Evolutionary conservation across 768 basidiomycete species (phyloP).

Genomic region (Hemileccinum rubropunctum): DNA sequence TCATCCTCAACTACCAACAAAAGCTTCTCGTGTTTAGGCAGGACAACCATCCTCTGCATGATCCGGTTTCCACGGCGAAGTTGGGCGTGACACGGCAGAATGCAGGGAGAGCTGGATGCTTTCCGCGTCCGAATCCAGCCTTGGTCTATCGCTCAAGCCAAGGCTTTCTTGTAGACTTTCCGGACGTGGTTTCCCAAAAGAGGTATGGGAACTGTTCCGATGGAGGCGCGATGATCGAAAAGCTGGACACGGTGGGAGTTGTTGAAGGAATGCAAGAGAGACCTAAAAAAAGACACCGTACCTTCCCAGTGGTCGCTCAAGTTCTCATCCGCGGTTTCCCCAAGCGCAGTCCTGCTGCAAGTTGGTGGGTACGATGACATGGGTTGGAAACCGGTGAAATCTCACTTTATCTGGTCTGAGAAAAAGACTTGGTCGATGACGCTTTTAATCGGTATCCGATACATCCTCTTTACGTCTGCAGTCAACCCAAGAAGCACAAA

Average conservation of each 20-base stretch:
- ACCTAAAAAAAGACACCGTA: background rate
- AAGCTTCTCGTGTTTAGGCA: background rate
- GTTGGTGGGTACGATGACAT: background rate
- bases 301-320: background rate
- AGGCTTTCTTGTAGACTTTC: background rate
- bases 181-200: background rate
- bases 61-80: background rate
- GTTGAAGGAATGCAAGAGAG: background rate
- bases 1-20: background rate
- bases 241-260: background rate
- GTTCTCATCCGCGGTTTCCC: background rate
- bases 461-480: constrained; percentile 14
- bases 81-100: background rate
- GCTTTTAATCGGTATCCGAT: constrained; percentile 2
- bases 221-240: background rate
- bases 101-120: background rate
- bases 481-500: constrained; percentile 19
- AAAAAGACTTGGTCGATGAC: background rate
- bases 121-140: background rate
- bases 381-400: background rate
- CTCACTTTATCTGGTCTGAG: background rate
- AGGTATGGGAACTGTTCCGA: background rate
- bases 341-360: background rate
- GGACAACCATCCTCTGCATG: background rate
- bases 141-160: background rate